Conservation (phyloP, 768 basidiomycete genomes). For the Lentinus brumalis region DNA sequence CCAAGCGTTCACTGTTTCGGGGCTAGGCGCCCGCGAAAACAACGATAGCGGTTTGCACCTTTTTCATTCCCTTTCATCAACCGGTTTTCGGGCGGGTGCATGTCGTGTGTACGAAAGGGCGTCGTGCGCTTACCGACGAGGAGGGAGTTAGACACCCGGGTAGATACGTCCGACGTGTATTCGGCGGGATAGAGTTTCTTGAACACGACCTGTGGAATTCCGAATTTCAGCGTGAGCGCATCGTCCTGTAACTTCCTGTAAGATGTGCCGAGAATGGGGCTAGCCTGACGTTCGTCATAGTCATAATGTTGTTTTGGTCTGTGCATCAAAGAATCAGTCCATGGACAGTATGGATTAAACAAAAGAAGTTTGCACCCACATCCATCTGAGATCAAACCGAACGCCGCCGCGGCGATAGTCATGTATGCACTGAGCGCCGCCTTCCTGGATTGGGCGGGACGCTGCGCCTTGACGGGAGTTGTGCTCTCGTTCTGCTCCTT, state of each 20-base stretch:
- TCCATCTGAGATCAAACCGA: constrained; percentile 53
- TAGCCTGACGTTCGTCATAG: constrained; percentile 57
- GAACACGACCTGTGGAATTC: constrained; percentile 55
- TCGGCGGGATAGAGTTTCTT: constrained; percentile 61
- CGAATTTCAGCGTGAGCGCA: neutral
- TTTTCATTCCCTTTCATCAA: too few species aligned
- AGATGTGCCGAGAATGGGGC: neutral
- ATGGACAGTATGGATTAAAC: neutral
- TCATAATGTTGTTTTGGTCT: constrained; percentile 76
- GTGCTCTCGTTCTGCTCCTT: neutral
- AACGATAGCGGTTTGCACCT: too few species aligned
- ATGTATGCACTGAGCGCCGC: constrained; percentile 59
- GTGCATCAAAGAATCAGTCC: constrained; percentile 4
- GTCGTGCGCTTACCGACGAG: constrained; percentile 56
- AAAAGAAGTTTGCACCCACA: constrained; percentile 21
- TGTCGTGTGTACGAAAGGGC: neutral
- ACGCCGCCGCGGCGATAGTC: constrained; percentile 64
- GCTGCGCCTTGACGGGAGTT: neutral
- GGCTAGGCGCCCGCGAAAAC: too few species aligned
- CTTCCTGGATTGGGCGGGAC: constrained; percentile 28
- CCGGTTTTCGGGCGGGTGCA: too few species aligned
- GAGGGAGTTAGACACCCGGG: constrained; percentile 69
- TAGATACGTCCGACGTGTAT: constrained; percentile 64
- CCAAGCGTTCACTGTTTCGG: too few species aligned
- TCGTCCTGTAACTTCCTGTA: neutral